Base-by-base conservation (phyloP, 2,329 filamentous ascomycete species). In the Venturia pyrina region DNA sequence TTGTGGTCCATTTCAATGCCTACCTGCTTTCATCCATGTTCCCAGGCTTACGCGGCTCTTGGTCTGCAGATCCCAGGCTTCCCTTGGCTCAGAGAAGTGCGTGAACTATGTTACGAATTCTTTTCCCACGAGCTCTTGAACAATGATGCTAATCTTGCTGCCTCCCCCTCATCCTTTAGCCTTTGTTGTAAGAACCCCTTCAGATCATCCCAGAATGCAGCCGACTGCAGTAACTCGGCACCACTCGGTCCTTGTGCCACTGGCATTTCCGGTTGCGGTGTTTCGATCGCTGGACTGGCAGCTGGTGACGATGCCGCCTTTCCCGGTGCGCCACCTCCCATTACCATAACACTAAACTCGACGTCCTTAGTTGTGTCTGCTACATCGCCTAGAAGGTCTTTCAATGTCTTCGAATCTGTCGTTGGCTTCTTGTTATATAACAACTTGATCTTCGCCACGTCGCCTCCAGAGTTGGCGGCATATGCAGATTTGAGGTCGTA, bases 341-440 rank as follows among this genome's bases (percentile, higher is more conserved):
- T 86, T 24, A 97, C 83, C 92, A 98, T 98, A 65, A 97, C 84
- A 1, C 86, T 86, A 68, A 98, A 87, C 75, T 96, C 92, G 0
- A 93, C 80, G 28, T 77, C 76, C 65, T 75, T 77, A 13, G 78
- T 80, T 1, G 71, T 76, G 32, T 53, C 70, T 70, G 66, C 67
- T 53, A 76, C 68, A 65, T 73, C 72, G 21, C 71, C 81, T 1
- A 93, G 70, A 0, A 96, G 74, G 66, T 96, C 93, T 66, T 85
- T 85, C 6, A 97, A 77, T 0, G 89, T 86, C 79, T 93, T 95
- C 70, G 82, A 85, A 72, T 96, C 91, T 0, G 83, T 74, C 0
- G 91, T 85, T 0, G 93, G 93, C 77, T 96, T 96, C 80, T 95
- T 96, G 76, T 90, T 90, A 73, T 89, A 85, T 68, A 99, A 79